Base-by-base conservation (phyloP, 2,329 filamentous ascomycete genomes). In the Pseudopithomyces maydicus region DNA sequence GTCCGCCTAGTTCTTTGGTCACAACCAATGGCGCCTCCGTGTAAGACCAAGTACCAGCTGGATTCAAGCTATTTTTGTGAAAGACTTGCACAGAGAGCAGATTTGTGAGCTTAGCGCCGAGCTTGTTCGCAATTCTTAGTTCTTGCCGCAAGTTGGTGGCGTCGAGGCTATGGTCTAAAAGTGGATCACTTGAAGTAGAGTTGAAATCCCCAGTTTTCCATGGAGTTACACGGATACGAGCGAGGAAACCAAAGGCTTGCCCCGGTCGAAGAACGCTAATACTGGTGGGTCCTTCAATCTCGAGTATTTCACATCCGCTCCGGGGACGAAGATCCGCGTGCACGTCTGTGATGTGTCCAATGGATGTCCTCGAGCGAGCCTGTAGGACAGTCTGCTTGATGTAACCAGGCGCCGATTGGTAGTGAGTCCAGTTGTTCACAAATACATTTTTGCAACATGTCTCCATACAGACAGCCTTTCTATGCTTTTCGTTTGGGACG, bases 341-440 rank as follows among this genome's bases (percentile, higher is more conserved):
- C 6, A 72, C 39, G 11, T 63, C 53, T 19, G 55, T 62, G 35
- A 72, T 58, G 19, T 63, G 59, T 10, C 67, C 68, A 6, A 67
- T 20, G 41, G 71, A 65, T 15, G 52, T 55, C 36, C 63, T 45
- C 4, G 57, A 68, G 5, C 71, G 66, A 23, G 68, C 71, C 46
- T 70, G 57, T 22, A 64, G 60, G 12, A 74, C 19, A 15, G 72
- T 69, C 7, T 62, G 64, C 52, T 67, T 66, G 49, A 73, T 58
- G 29, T 63, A 61, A 17, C 51, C 47, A 11, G 59, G 57, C 7
- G 63, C 50, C 12, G 66, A 69, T 47, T 72, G 62, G 26, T 68
- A 70, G 8, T 66, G 60, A 17, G 26, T 54, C 58, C 59, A 70
- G 43, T 73, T 72, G 49, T 63, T 66, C 23, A 63, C 57, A 26